Evolutionary conservation across 106 monocot species (phyloP), one percentile per base, ranked within the genome.

Genomic region (Dioscorea dumetorum): DNA sequence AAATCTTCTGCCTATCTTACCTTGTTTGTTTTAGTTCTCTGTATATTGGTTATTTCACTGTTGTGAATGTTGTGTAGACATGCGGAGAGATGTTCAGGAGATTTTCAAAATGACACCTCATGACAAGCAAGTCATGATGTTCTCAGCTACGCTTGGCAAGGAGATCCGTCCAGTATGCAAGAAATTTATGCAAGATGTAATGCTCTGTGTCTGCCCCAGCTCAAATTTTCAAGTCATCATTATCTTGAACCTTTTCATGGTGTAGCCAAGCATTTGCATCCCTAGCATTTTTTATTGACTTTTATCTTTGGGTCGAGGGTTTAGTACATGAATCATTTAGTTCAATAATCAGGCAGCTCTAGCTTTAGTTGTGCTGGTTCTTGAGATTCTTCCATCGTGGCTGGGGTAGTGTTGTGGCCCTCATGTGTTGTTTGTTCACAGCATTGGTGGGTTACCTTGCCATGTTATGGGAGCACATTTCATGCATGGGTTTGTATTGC

Each of bases 171-270:
- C 99, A 41, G 93, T 99, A 76, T 99, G 99, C 83, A 99, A 99
- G 85, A 82, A 71, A 64, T 99, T 99, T 49, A 99, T 99, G 99
- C 99, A 99, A 99, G 99, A 99, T 90, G 99, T 99, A 93, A 99
- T 79, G 75, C 72, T 57, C 60, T 78, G 20, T 73, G 60, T 48
- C 71, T 67, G 67, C 58, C 63, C 69, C 57, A 69, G 5, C 28
- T 71, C 50, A 73, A 65, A 61, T 61, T 74, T 67, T 49, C 31
- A 24, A 67, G 18, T 69, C 62, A 41, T 60, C 70, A 63, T 52
- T 72, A 71, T 68, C 22, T 12, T 71, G 41, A 41, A 41, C 41
- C 41, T 8, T 41, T 10, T 41, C 41, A 41, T 41, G 41, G 10
- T 8, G 41, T 41, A 41, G 41, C 41, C 41, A 41, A 41, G 41